Conservation (phyloP, 2,329 filamentous ascomycete species). For the Xylariaceae sp. region DNA sequence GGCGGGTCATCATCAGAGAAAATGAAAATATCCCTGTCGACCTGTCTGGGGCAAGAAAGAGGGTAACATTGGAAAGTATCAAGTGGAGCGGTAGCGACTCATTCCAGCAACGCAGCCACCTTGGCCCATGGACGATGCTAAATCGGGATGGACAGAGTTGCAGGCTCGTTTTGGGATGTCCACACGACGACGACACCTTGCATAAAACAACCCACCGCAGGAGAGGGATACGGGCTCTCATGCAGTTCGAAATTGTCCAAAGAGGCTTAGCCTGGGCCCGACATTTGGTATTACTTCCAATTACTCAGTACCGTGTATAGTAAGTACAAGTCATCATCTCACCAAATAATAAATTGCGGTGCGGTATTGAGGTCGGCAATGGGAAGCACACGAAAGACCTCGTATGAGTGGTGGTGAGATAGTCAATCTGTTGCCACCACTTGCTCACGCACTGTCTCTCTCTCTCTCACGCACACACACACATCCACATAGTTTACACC, state of each 20-base stretch:
- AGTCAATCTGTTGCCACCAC: too few relatives aligned
- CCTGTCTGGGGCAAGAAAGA: slow-evolving; percentile 41
- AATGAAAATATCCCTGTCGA: slow-evolving; percentile 31
- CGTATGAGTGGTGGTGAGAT: too few relatives aligned
- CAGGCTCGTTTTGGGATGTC: slow-evolving; percentile 6
- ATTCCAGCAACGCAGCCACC: too few relatives aligned
- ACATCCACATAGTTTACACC: neutral
- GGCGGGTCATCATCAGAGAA: slow-evolving; percentile 23
- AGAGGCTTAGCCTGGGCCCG: slow-evolving; percentile 12
- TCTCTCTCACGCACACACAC: neutral
- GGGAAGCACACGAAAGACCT: too few relatives aligned
- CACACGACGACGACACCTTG: slow-evolving; percentile 27
- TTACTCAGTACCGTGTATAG: neutral
- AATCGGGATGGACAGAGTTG: slow-evolving; percentile 27
- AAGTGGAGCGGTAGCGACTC: too few relatives aligned
- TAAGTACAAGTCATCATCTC: neutral
- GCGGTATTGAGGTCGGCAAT: too few relatives aligned
- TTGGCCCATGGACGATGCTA: too few relatives aligned
- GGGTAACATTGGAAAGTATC: too few relatives aligned
- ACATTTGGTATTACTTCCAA: neutral
- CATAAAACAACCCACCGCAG: slow-evolving; percentile 28
- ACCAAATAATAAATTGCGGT: too few relatives aligned
- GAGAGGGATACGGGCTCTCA: slow-evolving; percentile 22
- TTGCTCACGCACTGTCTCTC: neutral
- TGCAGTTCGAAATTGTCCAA: slow-evolving; percentile 16